Conservation (phyloP, 164 flowering plant species). For the Akebia trifoliata region DNA sequence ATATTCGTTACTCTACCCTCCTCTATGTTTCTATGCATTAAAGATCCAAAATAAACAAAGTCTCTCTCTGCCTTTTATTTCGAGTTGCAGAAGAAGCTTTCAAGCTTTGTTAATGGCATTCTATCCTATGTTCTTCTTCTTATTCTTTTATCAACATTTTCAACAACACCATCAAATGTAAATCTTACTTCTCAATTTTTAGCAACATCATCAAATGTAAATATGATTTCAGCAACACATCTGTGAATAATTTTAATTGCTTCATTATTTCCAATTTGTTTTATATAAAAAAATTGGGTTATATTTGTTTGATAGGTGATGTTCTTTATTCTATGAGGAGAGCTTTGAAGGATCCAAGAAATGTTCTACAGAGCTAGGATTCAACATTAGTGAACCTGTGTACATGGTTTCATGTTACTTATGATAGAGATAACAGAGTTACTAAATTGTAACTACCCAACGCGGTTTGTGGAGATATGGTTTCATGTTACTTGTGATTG, state of each 20-base stretch:
- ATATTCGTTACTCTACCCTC: too few relatives aligned
- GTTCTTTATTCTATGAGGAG: constrained; percentile 58
- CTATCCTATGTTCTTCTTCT: constrained; percentile 14
- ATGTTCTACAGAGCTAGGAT: constrained; percentile 70
- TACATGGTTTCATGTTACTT: too few relatives aligned
- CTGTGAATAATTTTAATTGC: too few relatives aligned
- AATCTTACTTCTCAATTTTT: too few relatives aligned
- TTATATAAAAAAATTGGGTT: background rate
- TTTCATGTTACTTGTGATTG: too few relatives aligned
- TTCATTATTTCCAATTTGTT: background rate
- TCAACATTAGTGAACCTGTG: constrained; percentile 76
- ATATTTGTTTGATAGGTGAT: constrained; percentile 39
- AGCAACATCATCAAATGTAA: too few relatives aligned
- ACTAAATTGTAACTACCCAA: constrained; percentile 53
- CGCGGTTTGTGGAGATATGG: too few relatives aligned
- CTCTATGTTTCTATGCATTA: too few relatives aligned
- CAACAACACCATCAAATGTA: constrained; percentile 22
- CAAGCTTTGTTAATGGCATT: constrained; percentile 22
- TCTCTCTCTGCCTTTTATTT: too few relatives aligned
- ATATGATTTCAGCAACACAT: too few relatives aligned
- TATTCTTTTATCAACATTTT: constrained; percentile 9
- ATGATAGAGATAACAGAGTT: constrained; percentile 49
- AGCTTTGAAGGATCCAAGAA: constrained; percentile 48
- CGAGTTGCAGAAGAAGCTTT: background rate
- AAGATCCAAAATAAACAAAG: too few relatives aligned